Evolutionary conservation across 2,329 filamentous ascomycete genomes (phyloP), one percentile per base, ranked within the genome.

Genomic region (Bipolaris bicolor): DNA sequence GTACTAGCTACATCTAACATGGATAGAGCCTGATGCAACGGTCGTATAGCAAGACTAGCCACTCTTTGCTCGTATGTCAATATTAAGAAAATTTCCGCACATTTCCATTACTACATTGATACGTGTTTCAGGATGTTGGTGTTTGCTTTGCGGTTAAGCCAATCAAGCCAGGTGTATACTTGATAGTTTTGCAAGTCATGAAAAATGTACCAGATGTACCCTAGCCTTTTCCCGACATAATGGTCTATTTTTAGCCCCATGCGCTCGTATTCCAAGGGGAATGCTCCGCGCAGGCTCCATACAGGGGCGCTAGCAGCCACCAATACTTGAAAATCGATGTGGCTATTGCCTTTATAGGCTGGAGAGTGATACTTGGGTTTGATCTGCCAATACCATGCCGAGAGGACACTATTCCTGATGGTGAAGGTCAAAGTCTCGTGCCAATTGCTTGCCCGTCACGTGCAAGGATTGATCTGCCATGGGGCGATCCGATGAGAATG

Each of bases 211-310:
- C 31, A 41, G 45, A 47, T 36, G 43, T 22, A 37, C 41, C 7
- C 20, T 22, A 44, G 49, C 54, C 33, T 37, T 37, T 37, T 41
- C 10, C 46, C 29, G 16, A 44, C 40, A 34, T 13, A n/a, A 39
- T 10, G 22, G 26, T 52, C 59, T 62, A 63, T 62, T 63, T 63
- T 62, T 63, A 63, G 61, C 16, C 18, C 39, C 18, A 34, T 41
- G 44, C 44, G 49, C 50, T 51, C 55, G 61, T 56, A 49, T 54
- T 15, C 44, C 43, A 46, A 46, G 18, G 18, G 13, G 36, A 44
- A 37, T 24, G 44, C 10, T 43, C 51, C 43, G 50, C 43, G 22
- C 13, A 50, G 33, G 51, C 15, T 11, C 43, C 41, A 16, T 49
- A 10, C 41, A 43, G 45, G 39, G 55, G 41, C 37, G 51, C 41